These are phyloP conservation scores for Garcia nutans DNA, from an alignment of 345 rosid species.

Conservation along the genomic window DNA sequence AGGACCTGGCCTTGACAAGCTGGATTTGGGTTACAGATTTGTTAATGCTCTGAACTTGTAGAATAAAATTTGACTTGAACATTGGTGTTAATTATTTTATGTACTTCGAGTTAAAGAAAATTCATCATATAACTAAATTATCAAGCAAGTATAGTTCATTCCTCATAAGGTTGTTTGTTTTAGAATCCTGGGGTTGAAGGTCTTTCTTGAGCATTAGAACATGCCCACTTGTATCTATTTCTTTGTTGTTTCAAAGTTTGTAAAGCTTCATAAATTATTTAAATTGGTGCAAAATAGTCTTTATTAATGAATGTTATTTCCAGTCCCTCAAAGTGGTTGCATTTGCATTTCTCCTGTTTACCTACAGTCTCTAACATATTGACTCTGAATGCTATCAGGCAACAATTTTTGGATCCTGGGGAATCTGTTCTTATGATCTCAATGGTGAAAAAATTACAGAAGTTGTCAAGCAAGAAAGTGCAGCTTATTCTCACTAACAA, in stretches of 20 bases:
- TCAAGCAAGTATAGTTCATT: neutral
- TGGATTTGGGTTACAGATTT: neutral
- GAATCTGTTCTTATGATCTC: conserved; percentile 96
- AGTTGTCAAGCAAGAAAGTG: conserved; percentile 91
- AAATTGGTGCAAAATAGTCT: neutral
- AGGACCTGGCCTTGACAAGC: neutral
- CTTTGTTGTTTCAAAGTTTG: neutral
- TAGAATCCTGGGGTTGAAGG: neutral
- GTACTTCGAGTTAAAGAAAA: neutral
- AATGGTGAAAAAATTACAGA: conserved; percentile 86
- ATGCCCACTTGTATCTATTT: neutral
- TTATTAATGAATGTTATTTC: neutral
- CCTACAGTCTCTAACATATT: neutral
- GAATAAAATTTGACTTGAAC: neutral
- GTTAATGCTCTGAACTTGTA: neutral
- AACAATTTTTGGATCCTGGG: conserved; percentile 93
- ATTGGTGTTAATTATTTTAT: neutral
- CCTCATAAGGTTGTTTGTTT: neutral
- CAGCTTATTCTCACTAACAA: conserved; percentile 94
- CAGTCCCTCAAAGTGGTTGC: neutral
- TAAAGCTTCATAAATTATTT: conserved; percentile 1
- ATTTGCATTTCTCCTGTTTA: neutral
- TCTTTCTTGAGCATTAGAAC: neutral
- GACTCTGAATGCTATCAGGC: conserved; percentile 50
- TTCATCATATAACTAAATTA: neutral